Percentiles rank a stretch among this genome's conserved stretches.
phyloP scores from a whole-genome alignment of 2,329 filamentous ascomycete species.

The Lachnellula occidentalis region DNA sequence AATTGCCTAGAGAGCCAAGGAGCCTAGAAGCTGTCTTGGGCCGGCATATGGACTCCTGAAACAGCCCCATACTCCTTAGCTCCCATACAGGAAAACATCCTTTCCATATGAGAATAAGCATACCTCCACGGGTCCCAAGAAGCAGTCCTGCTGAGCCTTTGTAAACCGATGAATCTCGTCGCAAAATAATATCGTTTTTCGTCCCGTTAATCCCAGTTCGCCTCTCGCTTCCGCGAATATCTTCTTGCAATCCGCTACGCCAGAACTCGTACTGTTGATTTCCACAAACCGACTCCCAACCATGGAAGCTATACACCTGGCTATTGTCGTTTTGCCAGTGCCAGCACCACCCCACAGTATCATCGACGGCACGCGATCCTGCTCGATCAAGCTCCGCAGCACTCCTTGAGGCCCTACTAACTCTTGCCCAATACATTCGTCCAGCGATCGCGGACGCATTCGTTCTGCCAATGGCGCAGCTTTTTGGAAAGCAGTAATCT shows the following conservation, averaged over 20 bases:
- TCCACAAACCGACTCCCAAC: constrained; percentile 86
- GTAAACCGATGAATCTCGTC: constrained; percentile 62
- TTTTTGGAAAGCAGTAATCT: constrained; percentile 57
- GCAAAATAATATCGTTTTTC: constrained; percentile 94
- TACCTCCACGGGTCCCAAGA: constrained; percentile 78
- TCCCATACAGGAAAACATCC: no score
- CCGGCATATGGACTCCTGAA: no score
- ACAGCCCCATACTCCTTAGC: no score
- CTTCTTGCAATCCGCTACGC: constrained; percentile 87
- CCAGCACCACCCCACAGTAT: constrained; percentile 84
- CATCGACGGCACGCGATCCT: constrained; percentile 85
- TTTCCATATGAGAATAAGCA: no score
- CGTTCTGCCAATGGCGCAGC: constrained; percentile 85
- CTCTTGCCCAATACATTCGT: constrained; percentile 86
- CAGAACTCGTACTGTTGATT: constrained; percentile 87
- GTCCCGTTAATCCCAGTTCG: constrained; percentile 73
- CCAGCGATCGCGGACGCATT: constrained; percentile 79
- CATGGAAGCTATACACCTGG: constrained; percentile 77
- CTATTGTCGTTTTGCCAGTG: constrained; percentile 87
- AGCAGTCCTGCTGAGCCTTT: constrained; percentile 91
- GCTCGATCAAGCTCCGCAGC: constrained; percentile 78
- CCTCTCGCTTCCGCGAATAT: constrained; percentile 79
- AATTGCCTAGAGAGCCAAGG: no score
- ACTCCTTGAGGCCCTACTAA: constrained; percentile 82
- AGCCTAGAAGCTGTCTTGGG: no score